Evolutionary conservation across 441 rosid genomes (phyloP).

Genomic region (Cnidoscolus chayamansa): DNA sequence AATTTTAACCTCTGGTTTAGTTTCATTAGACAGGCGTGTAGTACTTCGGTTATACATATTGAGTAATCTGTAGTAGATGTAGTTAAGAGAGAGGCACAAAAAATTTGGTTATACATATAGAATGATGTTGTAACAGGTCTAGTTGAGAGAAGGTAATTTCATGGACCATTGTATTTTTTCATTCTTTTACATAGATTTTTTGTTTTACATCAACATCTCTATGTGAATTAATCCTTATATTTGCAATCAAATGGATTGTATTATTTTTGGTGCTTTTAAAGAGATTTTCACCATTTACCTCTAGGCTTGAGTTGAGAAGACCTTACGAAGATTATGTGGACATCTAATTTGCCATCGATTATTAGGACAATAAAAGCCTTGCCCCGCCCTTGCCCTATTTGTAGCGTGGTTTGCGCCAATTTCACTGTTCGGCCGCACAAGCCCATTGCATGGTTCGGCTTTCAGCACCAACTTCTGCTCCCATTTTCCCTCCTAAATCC

Average conservation of each 20-base stretch:
- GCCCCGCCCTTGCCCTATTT: no score
- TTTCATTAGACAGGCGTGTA: neutral
- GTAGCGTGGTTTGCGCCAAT: no score
- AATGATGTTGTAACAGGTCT: no score
- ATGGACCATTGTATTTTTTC: neutral
- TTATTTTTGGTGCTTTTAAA: no score
- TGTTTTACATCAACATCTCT: no score
- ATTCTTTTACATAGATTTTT: neutral
- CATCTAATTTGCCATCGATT: no score
- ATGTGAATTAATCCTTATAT: no score
- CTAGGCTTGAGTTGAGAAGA: no score
- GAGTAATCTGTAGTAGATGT: neutral
- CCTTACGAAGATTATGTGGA: no score
- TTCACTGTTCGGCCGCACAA: neutral
- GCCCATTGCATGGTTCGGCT: slow-evolving; percentile 31
- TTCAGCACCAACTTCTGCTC: slow-evolving; percentile 22
- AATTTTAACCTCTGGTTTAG: neutral
- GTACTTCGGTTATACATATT: neutral
- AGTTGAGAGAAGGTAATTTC: neutral
- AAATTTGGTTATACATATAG: neutral
- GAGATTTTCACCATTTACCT: no score
- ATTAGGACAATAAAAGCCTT: no score
- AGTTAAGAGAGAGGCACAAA: neutral
- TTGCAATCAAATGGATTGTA: no score
- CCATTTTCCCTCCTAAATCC: slow-evolving; percentile 26